phyloP scores from a whole-genome alignment of 345 rosid genomes.

The Lumnitzera littorea region DNA sequence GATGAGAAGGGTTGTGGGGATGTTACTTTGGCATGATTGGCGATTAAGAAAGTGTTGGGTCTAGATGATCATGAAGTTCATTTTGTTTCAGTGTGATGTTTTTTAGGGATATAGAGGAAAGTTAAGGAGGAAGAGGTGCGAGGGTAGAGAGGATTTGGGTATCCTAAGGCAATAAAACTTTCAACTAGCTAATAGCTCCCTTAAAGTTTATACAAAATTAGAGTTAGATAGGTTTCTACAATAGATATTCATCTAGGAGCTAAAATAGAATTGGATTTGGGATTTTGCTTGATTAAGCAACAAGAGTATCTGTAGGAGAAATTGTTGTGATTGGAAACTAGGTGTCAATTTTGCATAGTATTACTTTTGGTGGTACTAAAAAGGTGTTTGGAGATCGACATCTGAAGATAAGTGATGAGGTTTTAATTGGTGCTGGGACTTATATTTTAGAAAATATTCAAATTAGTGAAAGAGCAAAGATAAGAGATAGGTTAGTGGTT shows the following conservation, averaged over 20 bases:
- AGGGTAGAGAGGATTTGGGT: no score
- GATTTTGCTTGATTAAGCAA: conserved; percentile 75
- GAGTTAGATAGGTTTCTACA: conserved; percentile 65
- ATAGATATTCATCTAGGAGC: conserved; percentile 98
- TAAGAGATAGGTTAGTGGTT: conserved; percentile 88
- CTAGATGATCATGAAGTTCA: no score
- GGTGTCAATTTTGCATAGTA: conserved; percentile 84
- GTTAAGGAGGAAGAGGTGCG: no score
- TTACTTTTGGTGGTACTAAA: conserved; percentile 89
- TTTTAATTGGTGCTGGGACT: conserved; percentile 85
- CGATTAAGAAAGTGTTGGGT: no score
- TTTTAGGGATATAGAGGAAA: no score
- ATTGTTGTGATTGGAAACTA: conserved; percentile 86
- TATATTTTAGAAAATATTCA: conserved; percentile 77
- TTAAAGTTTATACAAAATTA: conserved; percentile 37
- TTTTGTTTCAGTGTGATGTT: no score
- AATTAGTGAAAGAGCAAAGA: conserved; percentile 92
- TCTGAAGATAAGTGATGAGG: conserved; percentile 90
- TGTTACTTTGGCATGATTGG: no score
- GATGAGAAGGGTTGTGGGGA: no score
- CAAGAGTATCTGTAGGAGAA: conserved; percentile 78
- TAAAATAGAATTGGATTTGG: conserved; percentile 46
- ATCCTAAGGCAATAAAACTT: no score
- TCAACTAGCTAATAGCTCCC: no score
- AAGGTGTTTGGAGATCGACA: conserved; percentile 79